Conservation (phyloP, 192 early-diverging fungal species). For the Umbelopsis sp. region DNA sequence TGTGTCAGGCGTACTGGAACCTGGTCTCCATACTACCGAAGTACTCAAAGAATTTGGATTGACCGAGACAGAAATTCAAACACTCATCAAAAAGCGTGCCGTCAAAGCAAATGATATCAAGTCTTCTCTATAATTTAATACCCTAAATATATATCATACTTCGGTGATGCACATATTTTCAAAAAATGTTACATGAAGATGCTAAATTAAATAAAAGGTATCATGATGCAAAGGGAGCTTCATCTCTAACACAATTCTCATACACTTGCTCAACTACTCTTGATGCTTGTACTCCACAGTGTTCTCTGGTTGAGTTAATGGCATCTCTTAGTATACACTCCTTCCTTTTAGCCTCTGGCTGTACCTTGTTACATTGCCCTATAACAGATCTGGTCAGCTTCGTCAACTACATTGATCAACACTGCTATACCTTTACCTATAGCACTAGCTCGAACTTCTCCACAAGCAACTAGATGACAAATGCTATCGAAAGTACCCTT, state of each 20-base stretch:
- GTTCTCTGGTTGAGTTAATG: conserved; percentile 29
- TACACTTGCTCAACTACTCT: conserved; percentile 35
- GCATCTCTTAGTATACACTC: conserved; percentile 39
- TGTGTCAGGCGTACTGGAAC: conserved; percentile 30
- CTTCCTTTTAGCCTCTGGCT: conserved; percentile 17
- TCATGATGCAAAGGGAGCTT: conserved; percentile 29
- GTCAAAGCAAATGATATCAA: conserved; percentile 15
- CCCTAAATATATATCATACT: background rate
- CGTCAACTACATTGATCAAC: background rate
- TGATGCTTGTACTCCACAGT: conserved; percentile 29
- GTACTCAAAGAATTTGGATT: conserved; percentile 50
- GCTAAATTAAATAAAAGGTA: background rate
- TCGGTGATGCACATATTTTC: no score
- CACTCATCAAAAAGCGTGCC: background rate
- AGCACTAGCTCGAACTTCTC: conserved; percentile 37
- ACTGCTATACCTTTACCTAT: conserved; percentile 21
- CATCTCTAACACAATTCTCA: conserved; percentile 35
- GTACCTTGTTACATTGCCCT: conserved; percentile 37
- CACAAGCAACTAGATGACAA: conserved; percentile 39
- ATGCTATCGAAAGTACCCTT: conserved; percentile 35
- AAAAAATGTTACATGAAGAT: background rate
- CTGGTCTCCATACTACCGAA: conserved; percentile 48
- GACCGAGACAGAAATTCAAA: conserved; percentile 39
- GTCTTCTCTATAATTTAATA: conserved; percentile 1
- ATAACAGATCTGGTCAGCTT: background rate